Evolutionary conservation across 2,329 filamentous ascomycete genomes (phyloP).

Genomic region (Nigrospora sphaerica): DNA sequence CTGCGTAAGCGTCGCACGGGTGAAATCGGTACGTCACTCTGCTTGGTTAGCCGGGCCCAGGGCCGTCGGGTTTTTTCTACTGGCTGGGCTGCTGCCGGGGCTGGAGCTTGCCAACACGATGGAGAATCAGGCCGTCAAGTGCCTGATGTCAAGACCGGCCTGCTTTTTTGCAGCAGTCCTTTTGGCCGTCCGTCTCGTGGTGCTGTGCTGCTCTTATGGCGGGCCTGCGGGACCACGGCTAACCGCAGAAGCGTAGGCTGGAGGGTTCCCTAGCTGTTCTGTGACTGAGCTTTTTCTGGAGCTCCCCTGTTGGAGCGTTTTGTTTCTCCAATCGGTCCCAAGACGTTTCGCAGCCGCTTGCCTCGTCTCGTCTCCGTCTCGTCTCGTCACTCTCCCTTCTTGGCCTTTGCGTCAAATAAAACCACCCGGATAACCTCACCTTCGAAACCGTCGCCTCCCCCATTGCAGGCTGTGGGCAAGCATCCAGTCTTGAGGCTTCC

Average conservation of each 20-base stretch:
- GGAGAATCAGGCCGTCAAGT: slow-evolving; percentile 3
- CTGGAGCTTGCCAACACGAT: slow-evolving; percentile 1
- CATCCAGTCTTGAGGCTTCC: not conserved
- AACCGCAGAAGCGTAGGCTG: not conserved
- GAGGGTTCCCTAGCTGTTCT: not conserved
- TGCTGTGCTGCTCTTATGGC: not conserved
- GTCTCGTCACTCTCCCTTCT: not conserved
- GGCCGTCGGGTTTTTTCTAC: not conserved
- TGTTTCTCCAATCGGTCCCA: too few relatives aligned
- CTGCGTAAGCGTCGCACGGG: not conserved
- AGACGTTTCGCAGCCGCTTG: too few relatives aligned
- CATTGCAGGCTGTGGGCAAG: not conserved
- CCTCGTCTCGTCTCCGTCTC: not conserved
- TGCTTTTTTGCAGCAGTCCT: not conserved
- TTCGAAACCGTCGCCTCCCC: not conserved
- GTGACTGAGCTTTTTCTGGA: slow-evolving; percentile 1
- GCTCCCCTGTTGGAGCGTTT: not conserved
- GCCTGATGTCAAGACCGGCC: not conserved
- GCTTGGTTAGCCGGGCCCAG: not conserved
- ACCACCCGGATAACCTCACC: not conserved
- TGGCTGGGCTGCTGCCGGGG: slow-evolving; percentile 3
- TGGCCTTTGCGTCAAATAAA: slow-evolving; percentile 1
- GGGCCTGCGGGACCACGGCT: not conserved
- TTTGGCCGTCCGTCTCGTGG: slow-evolving; percentile 2
- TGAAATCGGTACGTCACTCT: slow-evolving; percentile 2